phyloP scores from a whole-genome alignment of 306 rosid species.

The Quercus gilva region DNA sequence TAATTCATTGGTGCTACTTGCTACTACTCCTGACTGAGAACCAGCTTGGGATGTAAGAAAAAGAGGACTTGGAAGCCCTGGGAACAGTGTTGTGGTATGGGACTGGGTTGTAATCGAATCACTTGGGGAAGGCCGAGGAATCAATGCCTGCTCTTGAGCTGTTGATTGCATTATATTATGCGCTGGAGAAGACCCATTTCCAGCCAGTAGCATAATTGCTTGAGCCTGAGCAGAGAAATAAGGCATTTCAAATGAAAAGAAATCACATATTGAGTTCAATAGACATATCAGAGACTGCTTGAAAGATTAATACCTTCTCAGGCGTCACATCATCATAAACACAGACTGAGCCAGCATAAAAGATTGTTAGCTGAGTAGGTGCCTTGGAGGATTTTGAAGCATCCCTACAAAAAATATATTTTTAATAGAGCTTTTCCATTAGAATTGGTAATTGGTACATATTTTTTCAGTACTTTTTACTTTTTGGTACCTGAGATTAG shows the following conservation, averaged over 20 bases:
- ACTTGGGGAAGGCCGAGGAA: conserved; percentile 36
- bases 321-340: conserved; percentile 76
- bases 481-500: conserved; percentile 61
- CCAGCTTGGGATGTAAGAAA: conserved; percentile 32
- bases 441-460: not conserved
- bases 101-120: conserved; percentile 43
- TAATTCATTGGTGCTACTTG: conserved; percentile 41
- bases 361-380: conserved; percentile 76
- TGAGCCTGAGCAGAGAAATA: conserved; percentile 53
- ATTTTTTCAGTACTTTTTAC: not conserved
- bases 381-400: conserved; percentile 42
- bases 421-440: not conserved
- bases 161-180: conserved; percentile 29
- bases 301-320: conserved; percentile 56
- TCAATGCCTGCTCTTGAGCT: conserved; percentile 44
- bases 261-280: not conserved
- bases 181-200: conserved; percentile 42
- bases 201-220: conserved; percentile 87
- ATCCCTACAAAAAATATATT: conserved; percentile 38
- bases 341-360: conserved; percentile 80
- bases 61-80: conserved; percentile 41
- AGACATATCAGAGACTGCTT: not conserved
- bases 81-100: conserved; percentile 27
- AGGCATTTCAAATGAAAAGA: not conserved
- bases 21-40: conserved; percentile 38